Evolutionary conservation across 2,329 filamentous ascomycete genomes (phyloP).

Genomic region (Chalara sp.): DNA sequence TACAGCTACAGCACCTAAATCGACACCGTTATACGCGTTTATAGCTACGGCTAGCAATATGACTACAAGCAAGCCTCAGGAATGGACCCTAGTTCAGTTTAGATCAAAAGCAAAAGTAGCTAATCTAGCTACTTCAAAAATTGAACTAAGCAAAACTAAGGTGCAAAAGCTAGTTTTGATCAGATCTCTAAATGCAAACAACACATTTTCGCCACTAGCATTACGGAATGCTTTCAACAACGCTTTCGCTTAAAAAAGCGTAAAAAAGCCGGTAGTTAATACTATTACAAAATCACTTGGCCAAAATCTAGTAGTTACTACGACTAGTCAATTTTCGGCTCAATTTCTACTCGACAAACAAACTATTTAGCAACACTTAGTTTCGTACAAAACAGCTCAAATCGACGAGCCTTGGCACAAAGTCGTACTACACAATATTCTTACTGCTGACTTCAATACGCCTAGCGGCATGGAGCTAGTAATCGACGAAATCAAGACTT

Average conservation of each 20-base stretch:
- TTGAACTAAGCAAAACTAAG: too few species aligned
- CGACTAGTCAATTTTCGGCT: not conserved
- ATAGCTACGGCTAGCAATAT: too few species aligned
- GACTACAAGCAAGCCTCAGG: too few species aligned
- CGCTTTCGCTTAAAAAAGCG: not conserved
- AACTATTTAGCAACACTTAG: not conserved
- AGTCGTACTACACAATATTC: not conserved
- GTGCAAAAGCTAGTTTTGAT: too few species aligned
- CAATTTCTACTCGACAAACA: not conserved
- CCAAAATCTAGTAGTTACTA: not conserved
- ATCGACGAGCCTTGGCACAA: not conserved
- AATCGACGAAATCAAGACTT: slow-evolving; percentile 1
- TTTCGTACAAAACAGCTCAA: not conserved
- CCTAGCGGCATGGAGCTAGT: not conserved
- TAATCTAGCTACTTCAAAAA: too few species aligned
- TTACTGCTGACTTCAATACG: not conserved
- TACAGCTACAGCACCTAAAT: too few species aligned
- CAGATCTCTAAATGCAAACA: too few species aligned
- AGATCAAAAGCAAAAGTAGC: too few species aligned
- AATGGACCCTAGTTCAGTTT: too few species aligned
- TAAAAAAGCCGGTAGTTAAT: not conserved
- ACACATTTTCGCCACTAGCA: too few species aligned
- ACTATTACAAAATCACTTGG: not conserved
- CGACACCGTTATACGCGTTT: too few species aligned
- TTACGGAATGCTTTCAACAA: not conserved